Evolutionary conservation across 495 filamentous ascomycete species (phyloP).

Genomic region (Hypoxylon fragiforme): DNA sequence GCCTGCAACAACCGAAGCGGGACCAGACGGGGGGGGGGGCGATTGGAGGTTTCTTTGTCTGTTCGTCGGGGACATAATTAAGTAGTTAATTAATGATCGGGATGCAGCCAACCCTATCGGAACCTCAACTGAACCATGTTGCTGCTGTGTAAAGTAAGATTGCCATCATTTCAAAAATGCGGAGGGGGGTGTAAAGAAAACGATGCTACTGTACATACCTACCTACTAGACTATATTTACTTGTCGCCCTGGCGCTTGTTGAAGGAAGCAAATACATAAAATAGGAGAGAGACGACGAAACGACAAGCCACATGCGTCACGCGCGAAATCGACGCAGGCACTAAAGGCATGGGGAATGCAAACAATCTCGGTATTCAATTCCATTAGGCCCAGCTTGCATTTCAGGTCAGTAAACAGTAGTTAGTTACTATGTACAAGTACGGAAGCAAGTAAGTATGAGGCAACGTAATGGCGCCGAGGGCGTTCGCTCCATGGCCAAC

Average conservation of each 20-base stretch:
- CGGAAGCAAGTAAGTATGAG: no score
- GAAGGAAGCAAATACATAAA: not conserved
- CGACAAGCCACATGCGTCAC: not conserved
- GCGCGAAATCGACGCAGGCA: not conserved
- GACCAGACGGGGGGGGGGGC: no score
- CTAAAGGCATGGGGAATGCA: conserved; percentile 1
- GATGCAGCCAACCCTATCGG: conserved; percentile 34
- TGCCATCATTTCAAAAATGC: conserved; percentile 16
- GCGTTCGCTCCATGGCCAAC: conserved; percentile 6
- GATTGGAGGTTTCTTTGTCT: no score
- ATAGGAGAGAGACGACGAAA: not conserved
- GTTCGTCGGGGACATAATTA: not conserved
- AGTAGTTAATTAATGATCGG: conserved; percentile 2
- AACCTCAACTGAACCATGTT: conserved; percentile 16
- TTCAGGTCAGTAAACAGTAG: no score
- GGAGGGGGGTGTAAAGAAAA: conserved; percentile 11
- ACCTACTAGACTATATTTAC: no score
- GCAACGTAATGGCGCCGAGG: not conserved
- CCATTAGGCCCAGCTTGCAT: not conserved
- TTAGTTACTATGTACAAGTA: no score
- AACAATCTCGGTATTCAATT: conserved; percentile 7
- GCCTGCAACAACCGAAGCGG: no score
- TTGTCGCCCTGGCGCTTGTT: conserved; percentile 2
- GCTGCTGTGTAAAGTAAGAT: conserved; percentile 2
- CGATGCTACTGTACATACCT: no score